A percentile compares a stretch with the other conserved stretches of the same genome.
These are phyloP conservation scores for Niveomyces coronatus DNA, from an alignment of 2,329 filamentous ascomycete genomes.

Conservation along the genomic window DNA sequence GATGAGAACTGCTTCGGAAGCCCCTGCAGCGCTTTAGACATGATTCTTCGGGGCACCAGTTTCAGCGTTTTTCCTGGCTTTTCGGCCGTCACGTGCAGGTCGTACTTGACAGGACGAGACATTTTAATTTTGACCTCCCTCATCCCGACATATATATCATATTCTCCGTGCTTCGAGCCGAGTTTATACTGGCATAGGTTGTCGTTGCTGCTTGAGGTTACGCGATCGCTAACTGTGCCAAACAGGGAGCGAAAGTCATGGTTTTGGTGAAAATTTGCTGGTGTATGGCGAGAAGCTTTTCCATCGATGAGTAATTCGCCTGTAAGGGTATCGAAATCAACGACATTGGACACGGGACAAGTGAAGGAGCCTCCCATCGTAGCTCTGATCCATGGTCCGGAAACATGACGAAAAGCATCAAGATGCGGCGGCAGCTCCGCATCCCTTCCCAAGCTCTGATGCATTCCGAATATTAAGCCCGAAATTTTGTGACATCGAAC, in stretches of 20 bases:
- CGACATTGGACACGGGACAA: not conserved
- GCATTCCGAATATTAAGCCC: accelerated
- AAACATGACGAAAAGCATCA: not conserved
- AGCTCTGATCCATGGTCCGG: not conserved
- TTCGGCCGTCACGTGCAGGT: not conserved
- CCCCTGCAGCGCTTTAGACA: accelerated
- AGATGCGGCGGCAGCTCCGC: not conserved
- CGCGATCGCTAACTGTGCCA: not conserved
- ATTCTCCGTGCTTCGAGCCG: no score
- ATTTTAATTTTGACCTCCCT: not conserved
- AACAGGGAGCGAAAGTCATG: not conserved
- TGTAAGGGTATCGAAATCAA: conserved; percentile 9
- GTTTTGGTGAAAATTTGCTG: not conserved
- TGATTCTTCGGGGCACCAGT: not conserved
- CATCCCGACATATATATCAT: no score
- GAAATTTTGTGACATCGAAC: not conserved
- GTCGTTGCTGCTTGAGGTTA: no score
- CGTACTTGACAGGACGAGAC: not conserved
- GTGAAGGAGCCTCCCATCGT: accelerated
- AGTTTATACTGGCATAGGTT: no score
- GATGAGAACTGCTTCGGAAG: conserved; percentile 1
- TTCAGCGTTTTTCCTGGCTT: not conserved
- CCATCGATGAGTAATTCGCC: not conserved
- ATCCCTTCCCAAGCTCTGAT: not conserved
- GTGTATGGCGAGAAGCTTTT: not conserved